phyloP scores from a whole-genome alignment of 2,329 filamentous ascomycete species.

The Cercospora beticola region DNA sequence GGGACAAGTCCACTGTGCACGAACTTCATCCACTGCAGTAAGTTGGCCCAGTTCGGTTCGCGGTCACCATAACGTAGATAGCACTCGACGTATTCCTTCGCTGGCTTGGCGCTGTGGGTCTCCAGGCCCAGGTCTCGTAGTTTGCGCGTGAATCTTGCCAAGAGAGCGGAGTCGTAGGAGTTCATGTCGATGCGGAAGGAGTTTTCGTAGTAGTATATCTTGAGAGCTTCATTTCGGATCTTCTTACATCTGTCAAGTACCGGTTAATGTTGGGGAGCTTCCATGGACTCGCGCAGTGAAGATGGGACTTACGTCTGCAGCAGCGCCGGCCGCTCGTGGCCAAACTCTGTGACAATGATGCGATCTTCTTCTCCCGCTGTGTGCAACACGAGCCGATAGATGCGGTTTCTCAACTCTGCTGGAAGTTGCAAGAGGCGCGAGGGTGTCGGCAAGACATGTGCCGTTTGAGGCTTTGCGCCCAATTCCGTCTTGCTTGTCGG shows the following conservation, averaged over 20 bases:
- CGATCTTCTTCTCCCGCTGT: neutral
- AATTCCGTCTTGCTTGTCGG: neutral
- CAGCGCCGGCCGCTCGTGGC: neutral
- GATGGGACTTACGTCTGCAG: neutral
- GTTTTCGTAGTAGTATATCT: conserved; percentile 18
- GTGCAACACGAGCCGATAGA: conserved; percentile 18
- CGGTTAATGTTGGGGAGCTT: neutral
- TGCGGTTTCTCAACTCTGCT: conserved; percentile 22
- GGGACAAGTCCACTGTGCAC: conserved; percentile 3
- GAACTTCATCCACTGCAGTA: conserved; percentile 1
- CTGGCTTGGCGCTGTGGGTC: neutral
- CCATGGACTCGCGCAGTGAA: neutral
- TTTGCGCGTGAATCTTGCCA: neutral
- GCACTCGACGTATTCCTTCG: neutral
- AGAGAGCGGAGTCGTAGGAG: neutral
- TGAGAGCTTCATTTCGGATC: conserved; percentile 6
- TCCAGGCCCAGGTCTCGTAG: neutral
- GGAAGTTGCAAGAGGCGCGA: conserved; percentile 14
- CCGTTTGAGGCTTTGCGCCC: neutral
- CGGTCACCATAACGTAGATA: neutral
- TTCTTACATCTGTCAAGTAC: neutral
- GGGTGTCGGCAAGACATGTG: neutral
- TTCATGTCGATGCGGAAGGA: conserved; percentile 6
- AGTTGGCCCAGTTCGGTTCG: conserved; percentile 10
- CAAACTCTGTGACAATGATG: neutral